phyloP scores from a whole-genome alignment of 495 filamentous ascomycete genomes.

The Penicillium canariense region DNA sequence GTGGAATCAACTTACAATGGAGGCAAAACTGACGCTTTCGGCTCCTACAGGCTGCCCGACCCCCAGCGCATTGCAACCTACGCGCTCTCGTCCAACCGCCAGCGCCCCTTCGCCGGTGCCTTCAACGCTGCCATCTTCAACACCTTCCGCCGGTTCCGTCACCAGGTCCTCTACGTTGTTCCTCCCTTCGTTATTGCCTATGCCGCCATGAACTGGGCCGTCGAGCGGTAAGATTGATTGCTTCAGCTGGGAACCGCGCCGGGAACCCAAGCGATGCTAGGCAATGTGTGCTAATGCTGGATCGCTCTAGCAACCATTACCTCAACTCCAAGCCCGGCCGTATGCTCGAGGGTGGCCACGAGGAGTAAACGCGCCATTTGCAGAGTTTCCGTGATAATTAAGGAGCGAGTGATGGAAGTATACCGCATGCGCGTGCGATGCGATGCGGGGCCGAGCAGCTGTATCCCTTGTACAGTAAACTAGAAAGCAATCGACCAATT shows the following conservation, averaged over 20 bases:
- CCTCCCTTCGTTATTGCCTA: slow-evolving; percentile 76
- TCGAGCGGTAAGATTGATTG: slow-evolving; percentile 60
- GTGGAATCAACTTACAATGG: neutral
- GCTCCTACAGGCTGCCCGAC: slow-evolving; percentile 39
- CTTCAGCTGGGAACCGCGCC: neutral
- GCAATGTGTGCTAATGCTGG: neutral
- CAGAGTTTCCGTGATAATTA: neutral
- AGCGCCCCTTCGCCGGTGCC: slow-evolving; percentile 63
- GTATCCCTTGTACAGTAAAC: slow-evolving; percentile 47
- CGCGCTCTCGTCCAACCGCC: slow-evolving; percentile 61
- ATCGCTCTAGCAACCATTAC: slow-evolving; percentile 70
- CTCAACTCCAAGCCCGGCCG: slow-evolving; percentile 89
- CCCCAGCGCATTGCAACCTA: slow-evolving; percentile 64
- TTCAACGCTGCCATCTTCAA: slow-evolving; percentile 64
- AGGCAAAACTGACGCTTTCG: slow-evolving; percentile 1
- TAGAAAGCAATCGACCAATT: slow-evolving; percentile 49
- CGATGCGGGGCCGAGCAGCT: slow-evolving; percentile 19
- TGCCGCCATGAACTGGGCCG: slow-evolving; percentile 79
- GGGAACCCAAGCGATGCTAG: neutral
- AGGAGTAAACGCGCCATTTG: slow-evolving; percentile 32
- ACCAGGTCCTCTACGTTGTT: slow-evolving; percentile 78
- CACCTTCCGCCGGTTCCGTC: slow-evolving; percentile 53
- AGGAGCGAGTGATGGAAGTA: slow-evolving; percentile 17
- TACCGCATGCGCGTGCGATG: slow-evolving; percentile 9
- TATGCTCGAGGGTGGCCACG: slow-evolving; percentile 37